Percentiles rank a stretch among this genome's conserved stretches.
Evolutionary conservation across 176 grass and related monocot genomes (phyloP).

Genomic region (Microstegium vimineum): DNA sequence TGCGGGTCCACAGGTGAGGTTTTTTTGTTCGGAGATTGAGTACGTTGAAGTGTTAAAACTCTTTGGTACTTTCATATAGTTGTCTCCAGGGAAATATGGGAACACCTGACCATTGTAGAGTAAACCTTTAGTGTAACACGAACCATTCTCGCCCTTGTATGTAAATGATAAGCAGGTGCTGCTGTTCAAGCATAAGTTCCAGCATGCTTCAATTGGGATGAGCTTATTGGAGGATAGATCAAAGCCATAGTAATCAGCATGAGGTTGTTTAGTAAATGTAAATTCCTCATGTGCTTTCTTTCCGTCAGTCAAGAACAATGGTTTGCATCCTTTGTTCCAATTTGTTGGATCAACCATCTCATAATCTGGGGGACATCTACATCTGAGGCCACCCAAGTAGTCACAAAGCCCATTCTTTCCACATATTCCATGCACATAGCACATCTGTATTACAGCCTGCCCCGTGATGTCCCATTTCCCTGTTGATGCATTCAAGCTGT

Average conservation of each 20-base stretch:
- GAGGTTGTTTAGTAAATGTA: slow-evolving; percentile 41
- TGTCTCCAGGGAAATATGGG: slow-evolving; percentile 44
- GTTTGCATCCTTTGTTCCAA: slow-evolving; percentile 71
- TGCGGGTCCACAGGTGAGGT: slow-evolving; percentile 25
- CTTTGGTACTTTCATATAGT: slow-evolving; percentile 63
- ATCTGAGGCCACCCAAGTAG: slow-evolving; percentile 39
- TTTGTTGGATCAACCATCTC: slow-evolving; percentile 52
- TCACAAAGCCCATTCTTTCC: slow-evolving; percentile 67
- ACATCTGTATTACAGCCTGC: slow-evolving; percentile 54
- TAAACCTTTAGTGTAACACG: slow-evolving; percentile 51
- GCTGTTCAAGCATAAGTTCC: slow-evolving; percentile 39
- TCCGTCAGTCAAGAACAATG: slow-evolving; percentile 29
- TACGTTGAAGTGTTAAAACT: slow-evolving; percentile 25
- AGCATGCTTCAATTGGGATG: slow-evolving; percentile 49
- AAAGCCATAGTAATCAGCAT: slow-evolving; percentile 58
- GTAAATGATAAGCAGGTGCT: slow-evolving; percentile 48
- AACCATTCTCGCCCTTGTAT: slow-evolving; percentile 49
- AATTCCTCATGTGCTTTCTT: slow-evolving; percentile 30
- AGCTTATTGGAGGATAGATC: slow-evolving; percentile 33
- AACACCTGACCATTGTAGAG: slow-evolving; percentile 57
- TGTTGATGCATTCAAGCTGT: slow-evolving; percentile 53
- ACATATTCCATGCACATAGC: slow-evolving; percentile 61
- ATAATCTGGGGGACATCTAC: slow-evolving; percentile 53
- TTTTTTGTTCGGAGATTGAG: background rate
- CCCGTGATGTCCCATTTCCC: slow-evolving; percentile 44